phyloP scores from a whole-genome alignment of 1,284 basidiomycete species.

The Agroathelia rolfsii region DNA sequence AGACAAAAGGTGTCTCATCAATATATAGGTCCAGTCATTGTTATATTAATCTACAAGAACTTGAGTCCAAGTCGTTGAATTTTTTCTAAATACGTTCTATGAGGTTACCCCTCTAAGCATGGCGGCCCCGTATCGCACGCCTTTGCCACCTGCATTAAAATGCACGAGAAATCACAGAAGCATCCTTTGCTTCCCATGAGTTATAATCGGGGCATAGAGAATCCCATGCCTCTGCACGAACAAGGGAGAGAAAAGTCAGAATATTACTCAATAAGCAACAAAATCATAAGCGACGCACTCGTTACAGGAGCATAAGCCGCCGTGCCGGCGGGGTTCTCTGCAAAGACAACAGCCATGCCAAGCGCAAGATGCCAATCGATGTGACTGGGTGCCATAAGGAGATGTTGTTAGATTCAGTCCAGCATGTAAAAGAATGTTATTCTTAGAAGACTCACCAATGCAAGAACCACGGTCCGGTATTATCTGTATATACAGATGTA shows the following conservation, averaged over 20 bases:
- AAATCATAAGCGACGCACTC: slow-evolving; percentile 12
- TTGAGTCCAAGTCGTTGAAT: too few species aligned
- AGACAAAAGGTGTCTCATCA: too few species aligned
- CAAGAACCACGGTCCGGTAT: slow-evolving; percentile 32
- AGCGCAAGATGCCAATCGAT: slow-evolving; percentile 44
- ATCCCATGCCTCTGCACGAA: slow-evolving; percentile 15
- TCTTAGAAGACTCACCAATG: slow-evolving; percentile 37
- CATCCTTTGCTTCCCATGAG: too few species aligned
- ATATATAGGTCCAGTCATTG: too few species aligned
- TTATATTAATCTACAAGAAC: too few species aligned
- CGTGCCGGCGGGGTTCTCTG: slow-evolving; percentile 21
- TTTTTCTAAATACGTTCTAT: too few species aligned
- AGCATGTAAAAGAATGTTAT: neutral
- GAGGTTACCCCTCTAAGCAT: too few species aligned
- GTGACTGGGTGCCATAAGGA: slow-evolving; percentile 20
- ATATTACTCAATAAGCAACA: slow-evolving; percentile 1
- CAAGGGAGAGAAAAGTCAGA: too few species aligned
- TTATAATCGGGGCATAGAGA: slow-evolving; percentile 17
- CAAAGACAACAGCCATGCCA: slow-evolving; percentile 31
- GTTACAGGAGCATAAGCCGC: slow-evolving; percentile 14
- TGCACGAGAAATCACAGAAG: too few species aligned
- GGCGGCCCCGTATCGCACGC: too few species aligned
- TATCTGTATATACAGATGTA: too few species aligned
- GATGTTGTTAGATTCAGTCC: neutral
- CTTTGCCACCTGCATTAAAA: too few species aligned